Conservation (phyloP, 2,329 filamentous ascomycete species). For the Knoxdaviesia capensis region DNA sequence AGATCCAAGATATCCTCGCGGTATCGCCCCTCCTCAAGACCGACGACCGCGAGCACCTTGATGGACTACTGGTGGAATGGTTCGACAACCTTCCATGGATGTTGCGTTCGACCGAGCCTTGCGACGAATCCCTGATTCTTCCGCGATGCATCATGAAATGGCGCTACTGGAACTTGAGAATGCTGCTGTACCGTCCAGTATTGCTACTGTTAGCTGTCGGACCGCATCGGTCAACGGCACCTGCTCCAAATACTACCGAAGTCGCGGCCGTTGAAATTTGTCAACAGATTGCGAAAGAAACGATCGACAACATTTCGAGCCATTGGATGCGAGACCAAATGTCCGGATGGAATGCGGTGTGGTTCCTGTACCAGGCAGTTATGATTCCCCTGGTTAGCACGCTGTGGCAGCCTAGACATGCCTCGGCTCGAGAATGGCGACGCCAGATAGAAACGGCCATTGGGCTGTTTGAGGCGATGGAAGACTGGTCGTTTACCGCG, state of each 20-base stretch:
- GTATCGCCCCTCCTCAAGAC: conserved; percentile 44
- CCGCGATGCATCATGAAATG: conserved; percentile 61
- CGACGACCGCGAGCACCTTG: conserved; percentile 45
- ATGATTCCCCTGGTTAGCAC: conserved; percentile 62
- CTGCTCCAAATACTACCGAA: too few species aligned
- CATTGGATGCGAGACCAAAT: conserved; percentile 58
- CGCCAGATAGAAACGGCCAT: conserved; percentile 37
- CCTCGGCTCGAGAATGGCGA: conserved; percentile 29
- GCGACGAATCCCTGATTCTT: conserved; percentile 50
- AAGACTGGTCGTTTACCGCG: conserved; percentile 44
- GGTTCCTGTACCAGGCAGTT: conserved; percentile 63
- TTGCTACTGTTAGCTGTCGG: conserved; percentile 22
- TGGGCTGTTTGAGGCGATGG: conserved; percentile 40
- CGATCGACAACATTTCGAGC: conserved; percentile 50
- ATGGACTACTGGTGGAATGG: conserved; percentile 51
- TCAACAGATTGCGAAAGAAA: conserved; percentile 45
- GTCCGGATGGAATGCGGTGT: conserved; percentile 63
- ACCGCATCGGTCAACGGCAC: too few species aligned
- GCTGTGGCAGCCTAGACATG: conserved; percentile 42
- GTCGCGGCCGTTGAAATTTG: conserved; percentile 41
- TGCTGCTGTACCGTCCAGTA: conserved; percentile 55
- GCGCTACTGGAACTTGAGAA: conserved; percentile 61
- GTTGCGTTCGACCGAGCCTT: conserved; percentile 42
- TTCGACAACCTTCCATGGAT: conserved; percentile 49
- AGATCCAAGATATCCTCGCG: conserved; percentile 57